A percentile compares a stretch with the other conserved stretches of the same genome.
phyloP scores from a whole-genome alignment of 495 filamentous ascomycete species.

The Friedmanniomyces endolithicus region DNA sequence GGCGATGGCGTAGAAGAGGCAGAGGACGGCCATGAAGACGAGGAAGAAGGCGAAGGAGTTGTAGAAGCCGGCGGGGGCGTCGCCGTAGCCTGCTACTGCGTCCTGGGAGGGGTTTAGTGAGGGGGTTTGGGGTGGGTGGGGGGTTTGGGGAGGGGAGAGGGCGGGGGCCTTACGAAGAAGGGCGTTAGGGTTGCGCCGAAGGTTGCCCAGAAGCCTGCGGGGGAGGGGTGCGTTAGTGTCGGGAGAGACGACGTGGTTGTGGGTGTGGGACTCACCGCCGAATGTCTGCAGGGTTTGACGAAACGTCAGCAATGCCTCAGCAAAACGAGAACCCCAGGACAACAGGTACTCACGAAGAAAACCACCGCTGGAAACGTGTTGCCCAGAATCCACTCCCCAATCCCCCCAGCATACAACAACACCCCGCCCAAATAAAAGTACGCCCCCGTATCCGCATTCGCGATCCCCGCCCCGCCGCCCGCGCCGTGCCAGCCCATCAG shows the following conservation, averaged over 20 bases:
- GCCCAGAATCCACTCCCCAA: slow-evolving; percentile 12
- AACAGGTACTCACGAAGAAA: not conserved
- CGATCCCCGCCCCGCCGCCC: not conserved
- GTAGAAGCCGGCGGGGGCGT: slow-evolving; percentile 4
- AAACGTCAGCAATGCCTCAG: not conserved
- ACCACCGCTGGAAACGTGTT: slow-evolving; percentile 7
- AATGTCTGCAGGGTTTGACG: not conserved
- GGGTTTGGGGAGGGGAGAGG: no score
- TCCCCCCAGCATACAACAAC: not conserved
- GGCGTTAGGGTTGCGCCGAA: slow-evolving; percentile 4
- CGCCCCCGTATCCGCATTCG: not conserved
- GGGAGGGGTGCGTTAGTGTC: no score
- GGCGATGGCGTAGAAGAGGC: not conserved
- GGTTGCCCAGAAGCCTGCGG: slow-evolving; percentile 1
- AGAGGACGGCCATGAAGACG: slow-evolving; percentile 10
- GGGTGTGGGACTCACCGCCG: not conserved
- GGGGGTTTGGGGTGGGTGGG: no score
- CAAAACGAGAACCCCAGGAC: not conserved
- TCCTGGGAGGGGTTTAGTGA: no score
- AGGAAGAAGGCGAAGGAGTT: slow-evolving; percentile 6
- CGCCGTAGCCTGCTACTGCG: slow-evolving; percentile 1
- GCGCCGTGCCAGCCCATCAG: slow-evolving; percentile 13
- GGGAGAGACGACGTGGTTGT: no score
- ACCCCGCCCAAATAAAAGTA: slow-evolving; percentile 1
- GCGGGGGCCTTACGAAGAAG: not conserved